These are phyloP conservation scores for Talaromyces nanjingensis DNA, from an alignment of 495 filamentous ascomycete genomes.

Conservation along the genomic window DNA sequence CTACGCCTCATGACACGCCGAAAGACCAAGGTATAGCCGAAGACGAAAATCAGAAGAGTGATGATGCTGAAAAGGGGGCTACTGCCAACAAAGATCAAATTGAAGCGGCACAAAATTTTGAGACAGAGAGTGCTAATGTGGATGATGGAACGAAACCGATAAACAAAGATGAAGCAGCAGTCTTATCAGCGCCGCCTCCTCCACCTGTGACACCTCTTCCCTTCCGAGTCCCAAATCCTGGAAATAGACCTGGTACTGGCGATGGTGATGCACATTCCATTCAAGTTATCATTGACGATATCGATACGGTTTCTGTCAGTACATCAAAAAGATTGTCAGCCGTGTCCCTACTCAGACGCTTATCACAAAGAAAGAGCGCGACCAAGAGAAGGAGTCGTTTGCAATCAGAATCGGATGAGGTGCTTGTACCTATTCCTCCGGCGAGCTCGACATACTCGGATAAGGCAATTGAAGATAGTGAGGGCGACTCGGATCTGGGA, in stretches of 20 bases:
- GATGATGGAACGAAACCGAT: not conserved
- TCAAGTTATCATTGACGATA: slow-evolving; percentile 54
- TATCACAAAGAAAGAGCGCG: slow-evolving; percentile 26
- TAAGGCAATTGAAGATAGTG: not conserved
- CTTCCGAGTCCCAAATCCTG: slow-evolving; percentile 45
- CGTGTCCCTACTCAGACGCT: slow-evolving; percentile 32
- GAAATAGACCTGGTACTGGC: slow-evolving; percentile 13
- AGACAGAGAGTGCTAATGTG: not conserved
- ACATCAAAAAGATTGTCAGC: slow-evolving; percentile 39
- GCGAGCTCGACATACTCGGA: not conserved
- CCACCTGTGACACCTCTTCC: slow-evolving; percentile 51
- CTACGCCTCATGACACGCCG: not conserved
- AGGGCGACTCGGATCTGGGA: not conserved
- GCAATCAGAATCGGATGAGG: slow-evolving; percentile 23
- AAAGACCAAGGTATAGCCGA: not conserved
- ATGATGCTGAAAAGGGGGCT: not conserved
- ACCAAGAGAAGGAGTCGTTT: not conserved
- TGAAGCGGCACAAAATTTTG: not conserved
- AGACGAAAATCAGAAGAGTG: not conserved
- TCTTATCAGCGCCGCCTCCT: slow-evolving; percentile 11
- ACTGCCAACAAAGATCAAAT: not conserved
- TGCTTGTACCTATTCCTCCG: slow-evolving; percentile 19
- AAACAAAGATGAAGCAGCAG: slow-evolving; percentile 8
- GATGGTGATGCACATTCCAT: slow-evolving; percentile 51
- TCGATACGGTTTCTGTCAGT: slow-evolving; percentile 17